Percentiles rank a stretch among this genome's conserved stretches.
Conservation (phyloP, 176 grass and related monocot genomes). For the Avena atlantica region DNA sequence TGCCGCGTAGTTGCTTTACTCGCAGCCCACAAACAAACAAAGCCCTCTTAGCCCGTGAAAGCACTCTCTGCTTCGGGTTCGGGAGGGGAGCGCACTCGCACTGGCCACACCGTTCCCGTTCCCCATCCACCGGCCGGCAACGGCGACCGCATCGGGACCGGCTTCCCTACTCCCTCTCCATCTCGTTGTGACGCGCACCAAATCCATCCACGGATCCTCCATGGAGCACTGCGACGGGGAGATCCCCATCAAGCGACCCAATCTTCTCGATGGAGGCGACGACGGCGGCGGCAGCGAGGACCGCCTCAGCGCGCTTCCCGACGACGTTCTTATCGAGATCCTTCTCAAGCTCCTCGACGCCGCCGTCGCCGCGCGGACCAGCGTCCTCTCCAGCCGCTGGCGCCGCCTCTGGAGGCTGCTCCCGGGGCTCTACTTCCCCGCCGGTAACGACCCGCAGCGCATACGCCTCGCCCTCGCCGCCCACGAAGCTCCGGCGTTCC, state of each 20-base stretch:
- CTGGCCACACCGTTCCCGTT: neutral
- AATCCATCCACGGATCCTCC: neutral
- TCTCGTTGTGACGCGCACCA: neutral
- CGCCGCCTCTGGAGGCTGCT: constrained; percentile 2
- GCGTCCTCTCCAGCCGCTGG: constrained; percentile 26
- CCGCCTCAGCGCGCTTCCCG: constrained; percentile 26
- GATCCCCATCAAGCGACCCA: constrained; percentile 1
- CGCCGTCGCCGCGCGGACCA: neutral
- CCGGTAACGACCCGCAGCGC: neutral
- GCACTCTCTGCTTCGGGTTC: too few species aligned
- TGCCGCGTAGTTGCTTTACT: too few species aligned
- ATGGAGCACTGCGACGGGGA: constrained; percentile 25
- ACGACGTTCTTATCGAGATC: neutral
- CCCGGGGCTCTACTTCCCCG: neutral
- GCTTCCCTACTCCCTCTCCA: neutral
- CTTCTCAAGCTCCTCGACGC: neutral
- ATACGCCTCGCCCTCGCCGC: neutral
- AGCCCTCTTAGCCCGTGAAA: too few species aligned
- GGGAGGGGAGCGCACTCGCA: too few species aligned
- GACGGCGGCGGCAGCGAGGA: constrained; percentile 3
- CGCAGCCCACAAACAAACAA: too few species aligned
- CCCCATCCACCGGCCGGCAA: neutral
- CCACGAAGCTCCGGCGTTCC: neutral
- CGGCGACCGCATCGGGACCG: neutral
- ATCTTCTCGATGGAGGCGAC: neutral